These are phyloP conservation scores for Parathielavia appendiculata DNA, from an alignment of 495 filamentous ascomycete species.

Conservation along the genomic window DNA sequence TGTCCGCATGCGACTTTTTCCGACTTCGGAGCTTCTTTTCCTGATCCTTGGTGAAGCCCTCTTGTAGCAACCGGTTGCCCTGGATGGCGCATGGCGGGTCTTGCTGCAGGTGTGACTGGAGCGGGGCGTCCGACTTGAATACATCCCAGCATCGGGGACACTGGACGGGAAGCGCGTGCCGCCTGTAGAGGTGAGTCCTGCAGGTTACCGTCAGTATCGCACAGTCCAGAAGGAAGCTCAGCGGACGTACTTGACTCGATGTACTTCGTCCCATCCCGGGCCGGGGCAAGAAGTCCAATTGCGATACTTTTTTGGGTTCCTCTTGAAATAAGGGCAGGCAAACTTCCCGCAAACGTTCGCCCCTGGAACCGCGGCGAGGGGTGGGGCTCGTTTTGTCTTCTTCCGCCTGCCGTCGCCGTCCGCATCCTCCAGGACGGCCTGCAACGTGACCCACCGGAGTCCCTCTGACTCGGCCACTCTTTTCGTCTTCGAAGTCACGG, in stretches of 20 bases:
- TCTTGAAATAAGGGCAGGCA: constrained; percentile 34
- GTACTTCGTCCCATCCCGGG: constrained; percentile 33
- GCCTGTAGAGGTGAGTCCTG: constrained; percentile 32
- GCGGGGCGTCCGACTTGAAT: constrained; percentile 21
- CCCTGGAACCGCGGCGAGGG: background rate
- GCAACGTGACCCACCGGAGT: too few species aligned
- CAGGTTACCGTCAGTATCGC: background rate
- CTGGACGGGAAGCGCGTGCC: constrained; percentile 27
- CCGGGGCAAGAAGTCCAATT: constrained; percentile 34
- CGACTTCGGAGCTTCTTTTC: constrained; percentile 36
- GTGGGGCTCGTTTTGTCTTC: constrained; percentile 1
- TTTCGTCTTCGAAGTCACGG: background rate
- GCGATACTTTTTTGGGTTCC: constrained; percentile 29
- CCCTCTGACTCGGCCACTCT: background rate
- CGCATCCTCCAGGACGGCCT: background rate
- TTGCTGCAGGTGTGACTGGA: constrained; percentile 25
- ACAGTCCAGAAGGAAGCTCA: too few species aligned
- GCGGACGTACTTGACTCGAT: constrained; percentile 32
- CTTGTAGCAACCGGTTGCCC: constrained; percentile 18
- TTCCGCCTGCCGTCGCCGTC: constrained; percentile 28
- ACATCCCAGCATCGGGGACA: constrained; percentile 30
- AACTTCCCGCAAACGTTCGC: constrained; percentile 19
- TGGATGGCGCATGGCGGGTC: constrained; percentile 25
- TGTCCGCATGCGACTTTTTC: constrained; percentile 36
- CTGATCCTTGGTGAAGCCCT: constrained; percentile 31